Conservation (phyloP, 2,329 filamentous ascomycete genomes). For the Hymenoscyphus salicellus region DNA sequence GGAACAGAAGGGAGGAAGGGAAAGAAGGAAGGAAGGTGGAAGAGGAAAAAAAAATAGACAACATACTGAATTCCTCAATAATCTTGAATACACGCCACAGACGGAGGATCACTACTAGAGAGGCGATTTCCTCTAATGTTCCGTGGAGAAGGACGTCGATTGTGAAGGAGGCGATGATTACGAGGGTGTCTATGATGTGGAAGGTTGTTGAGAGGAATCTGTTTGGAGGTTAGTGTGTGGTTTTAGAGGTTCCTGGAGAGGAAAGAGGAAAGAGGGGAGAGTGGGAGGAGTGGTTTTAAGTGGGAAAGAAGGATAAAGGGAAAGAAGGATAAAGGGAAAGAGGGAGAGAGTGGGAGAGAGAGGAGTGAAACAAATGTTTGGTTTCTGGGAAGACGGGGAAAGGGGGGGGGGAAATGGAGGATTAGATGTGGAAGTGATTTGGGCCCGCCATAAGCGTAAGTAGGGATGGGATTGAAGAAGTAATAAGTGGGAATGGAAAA, state of each 20-base stretch:
- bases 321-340: neutral
- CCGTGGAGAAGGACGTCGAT: conserved; percentile 61
- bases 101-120: conserved; percentile 63
- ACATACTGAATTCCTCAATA: conserved; percentile 59
- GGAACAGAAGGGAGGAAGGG: no score
- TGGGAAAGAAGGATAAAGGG: neutral
- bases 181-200: conserved; percentile 60
- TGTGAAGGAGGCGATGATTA: conserved; percentile 60
- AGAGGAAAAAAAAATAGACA: neutral
- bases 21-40: neutral
- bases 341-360: neutral
- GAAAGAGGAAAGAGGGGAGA: neutral
- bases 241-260: neutral
- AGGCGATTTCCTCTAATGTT: conserved; percentile 60
- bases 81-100: conserved; percentile 70
- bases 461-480: no score
- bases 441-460: no score
- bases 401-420: no score
- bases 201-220: conserved; percentile 59
- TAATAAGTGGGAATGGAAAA: neutral
- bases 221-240: neutral
- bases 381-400: no score
- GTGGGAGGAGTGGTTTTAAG: neutral
- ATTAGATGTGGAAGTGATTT: no score
- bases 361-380: no score